These are phyloP conservation scores for Litchi chinensis DNA, from an alignment of 345 rosid genomes.

Conservation along the genomic window DNA sequence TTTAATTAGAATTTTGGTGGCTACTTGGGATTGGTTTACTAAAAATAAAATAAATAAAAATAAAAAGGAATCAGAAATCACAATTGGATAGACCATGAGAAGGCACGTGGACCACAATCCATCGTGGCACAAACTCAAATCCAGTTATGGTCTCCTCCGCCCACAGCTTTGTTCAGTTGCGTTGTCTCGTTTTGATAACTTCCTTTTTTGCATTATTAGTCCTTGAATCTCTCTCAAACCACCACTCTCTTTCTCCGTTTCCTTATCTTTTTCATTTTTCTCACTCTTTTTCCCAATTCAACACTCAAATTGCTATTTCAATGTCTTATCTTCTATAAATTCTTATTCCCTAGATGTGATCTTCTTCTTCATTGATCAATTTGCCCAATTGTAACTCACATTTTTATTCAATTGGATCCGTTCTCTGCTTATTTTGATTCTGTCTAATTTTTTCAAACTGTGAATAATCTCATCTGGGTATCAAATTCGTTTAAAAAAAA, in stretches of 20 bases:
- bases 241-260: not conserved
- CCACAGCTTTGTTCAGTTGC: not conserved
- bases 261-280: not conserved
- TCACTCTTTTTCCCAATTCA: not conserved
- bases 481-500: too few relatives aligned
- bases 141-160: slow-evolving; percentile 4
- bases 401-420: not conserved
- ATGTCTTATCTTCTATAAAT: not conserved
- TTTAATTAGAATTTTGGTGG: too few relatives aligned
- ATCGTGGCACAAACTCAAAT: not conserved
- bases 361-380: not conserved
- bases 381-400: not conserved
- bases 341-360: not conserved
- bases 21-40: not conserved
- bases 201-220: not conserved
- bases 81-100: not conserved
- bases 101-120: not conserved
- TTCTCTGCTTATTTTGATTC: not conserved
- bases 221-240: slow-evolving; percentile 2
- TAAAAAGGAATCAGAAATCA: not conserved
- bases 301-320: not conserved
- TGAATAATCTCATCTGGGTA: slow-evolving; percentile 23
- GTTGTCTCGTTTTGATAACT: not conserved
- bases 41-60: not conserved
- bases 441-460: not conserved